A percentile compares a stretch with the other conserved stretches of the same genome.
phyloP scores from a whole-genome alignment of 768 basidiomycete species.

The Amanita exitialis region DNA sequence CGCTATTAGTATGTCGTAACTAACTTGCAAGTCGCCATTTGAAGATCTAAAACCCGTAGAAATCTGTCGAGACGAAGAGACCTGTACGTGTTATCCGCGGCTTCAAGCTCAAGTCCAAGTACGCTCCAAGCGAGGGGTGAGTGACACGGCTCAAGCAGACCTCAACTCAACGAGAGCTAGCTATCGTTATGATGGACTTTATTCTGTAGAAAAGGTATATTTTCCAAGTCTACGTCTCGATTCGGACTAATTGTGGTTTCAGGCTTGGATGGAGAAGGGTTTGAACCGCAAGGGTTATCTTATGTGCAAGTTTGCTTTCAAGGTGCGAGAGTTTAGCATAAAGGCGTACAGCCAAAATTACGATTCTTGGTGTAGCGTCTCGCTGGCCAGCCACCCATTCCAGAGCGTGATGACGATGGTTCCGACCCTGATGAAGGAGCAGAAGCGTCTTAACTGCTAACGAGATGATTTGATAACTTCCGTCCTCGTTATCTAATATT shows the following conservation, averaged over 20 bases:
- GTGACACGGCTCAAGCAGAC: background rate
- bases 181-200: conserved; percentile 89
- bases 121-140: conserved; percentile 74
- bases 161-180: conserved; percentile 22
- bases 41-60: conserved; percentile 25
- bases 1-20: conserved; percentile 40
- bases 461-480: background rate
- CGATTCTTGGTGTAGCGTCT: conserved; percentile 31
- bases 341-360: background rate
- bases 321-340: conserved; percentile 32
- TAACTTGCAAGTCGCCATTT: background rate
- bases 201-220: conserved; percentile 60
- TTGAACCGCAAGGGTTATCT: conserved; percentile 56
- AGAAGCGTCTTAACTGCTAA: background rate
- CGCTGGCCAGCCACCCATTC: conserved; percentile 43
- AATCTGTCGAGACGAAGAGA: conserved; percentile 68
- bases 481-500: too few species aligned
- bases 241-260: background rate
- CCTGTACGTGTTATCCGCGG: conserved; percentile 86
- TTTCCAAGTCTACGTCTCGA: background rate
- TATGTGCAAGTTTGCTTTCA: conserved; percentile 83
- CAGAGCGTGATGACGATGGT: conserved; percentile 18
- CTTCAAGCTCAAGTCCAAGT: conserved; percentile 62
- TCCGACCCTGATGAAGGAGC: conserved; percentile 8
- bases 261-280: conserved; percentile 74